Evolutionary conservation across 2,329 filamentous ascomycete genomes (phyloP).

Genomic region (Penicillium sp.): DNA sequence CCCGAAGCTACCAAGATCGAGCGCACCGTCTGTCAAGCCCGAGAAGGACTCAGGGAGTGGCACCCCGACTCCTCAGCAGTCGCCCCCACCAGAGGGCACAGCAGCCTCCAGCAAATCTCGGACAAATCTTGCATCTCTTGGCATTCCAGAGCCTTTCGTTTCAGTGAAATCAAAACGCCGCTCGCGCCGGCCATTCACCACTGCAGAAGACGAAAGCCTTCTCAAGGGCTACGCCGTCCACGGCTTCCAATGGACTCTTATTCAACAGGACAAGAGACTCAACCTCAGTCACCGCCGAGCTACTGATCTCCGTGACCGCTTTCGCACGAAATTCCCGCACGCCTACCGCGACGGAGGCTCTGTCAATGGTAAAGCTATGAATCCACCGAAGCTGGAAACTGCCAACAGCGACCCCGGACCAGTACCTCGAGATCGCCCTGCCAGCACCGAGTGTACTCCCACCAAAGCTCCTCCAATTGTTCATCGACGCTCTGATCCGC

Average conservation of each 20-base stretch:
- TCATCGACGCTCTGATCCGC: conserved; percentile 7
- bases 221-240: conserved; percentile 59
- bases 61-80: conserved; percentile 8
- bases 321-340: conserved; percentile 60
- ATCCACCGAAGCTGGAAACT: conserved; percentile 9
- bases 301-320: conserved; percentile 62
- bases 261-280: conserved; percentile 55
- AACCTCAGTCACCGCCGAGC: conserved; percentile 53
- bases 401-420: not conserved
- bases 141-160: conserved; percentile 51
- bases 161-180: conserved; percentile 51
- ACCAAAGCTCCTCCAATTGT: conserved; percentile 7
- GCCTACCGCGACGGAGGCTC: conserved; percentile 52
- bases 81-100: conserved; percentile 25
- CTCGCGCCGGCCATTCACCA: conserved; percentile 56
- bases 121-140: conserved; percentile 41
- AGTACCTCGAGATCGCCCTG: conserved; percentile 5
- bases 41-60: conserved; percentile 13
- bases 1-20: conserved; percentile 20
- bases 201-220: conserved; percentile 58
- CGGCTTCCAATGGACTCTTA: conserved; percentile 60
- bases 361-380: conserved; percentile 33
- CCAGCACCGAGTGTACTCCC: conserved; percentile 14
- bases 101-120: conserved; percentile 32
- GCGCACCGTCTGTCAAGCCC: conserved; percentile 17